Percentiles rank a stretch among this genome's conserved stretches.
Conservation (phyloP, 768 basidiomycete species). For the Pulveroboletus ravenelii region DNA sequence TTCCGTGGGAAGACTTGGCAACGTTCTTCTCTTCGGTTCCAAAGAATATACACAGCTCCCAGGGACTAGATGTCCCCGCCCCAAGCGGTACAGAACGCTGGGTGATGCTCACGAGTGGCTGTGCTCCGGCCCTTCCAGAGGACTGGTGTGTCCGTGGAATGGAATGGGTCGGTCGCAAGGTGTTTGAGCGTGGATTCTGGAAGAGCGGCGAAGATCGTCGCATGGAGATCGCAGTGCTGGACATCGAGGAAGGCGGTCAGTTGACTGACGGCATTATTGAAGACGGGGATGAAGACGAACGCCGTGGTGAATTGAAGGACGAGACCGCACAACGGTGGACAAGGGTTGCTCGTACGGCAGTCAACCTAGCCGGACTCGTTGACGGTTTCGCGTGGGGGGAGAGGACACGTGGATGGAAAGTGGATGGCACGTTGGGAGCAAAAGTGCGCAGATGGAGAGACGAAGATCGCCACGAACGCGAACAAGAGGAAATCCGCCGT, state of each 20-base stretch:
- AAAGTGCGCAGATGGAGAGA: conserved; percentile 69
- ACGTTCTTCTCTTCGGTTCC: conserved; percentile 60
- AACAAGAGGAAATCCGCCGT: conserved; percentile 64
- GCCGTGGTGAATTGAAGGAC: conserved; percentile 17
- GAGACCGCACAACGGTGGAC: conserved; percentile 65
- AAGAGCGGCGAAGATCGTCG: conserved; percentile 63
- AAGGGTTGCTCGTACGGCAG: conserved; percentile 64
- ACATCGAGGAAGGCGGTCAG: conserved; percentile 52
- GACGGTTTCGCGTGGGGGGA: conserved; percentile 71
- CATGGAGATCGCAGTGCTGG: conserved; percentile 76
- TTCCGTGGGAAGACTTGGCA: conserved; percentile 83
- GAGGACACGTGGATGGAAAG: conserved; percentile 54
- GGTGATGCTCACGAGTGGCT: conserved; percentile 65
- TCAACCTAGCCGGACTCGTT: conserved; percentile 63
- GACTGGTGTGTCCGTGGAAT: conserved; percentile 96
- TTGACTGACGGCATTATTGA: conserved; percentile 77
- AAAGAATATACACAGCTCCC: conserved; percentile 43
- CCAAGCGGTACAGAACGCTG: conserved; percentile 46
- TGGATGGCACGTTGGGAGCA: conserved; percentile 60
- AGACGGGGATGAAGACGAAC: conserved; percentile 58
- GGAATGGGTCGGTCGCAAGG: conserved; percentile 89
- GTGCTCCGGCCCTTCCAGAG: conserved; percentile 73
- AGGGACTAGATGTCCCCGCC: conserved; percentile 36
- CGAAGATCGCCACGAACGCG: conserved; percentile 60
- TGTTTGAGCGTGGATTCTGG: conserved; percentile 96